Conservation (phyloP, 1,139 yeast genomes). For the Schizosaccharomyces versatilis region DNA sequence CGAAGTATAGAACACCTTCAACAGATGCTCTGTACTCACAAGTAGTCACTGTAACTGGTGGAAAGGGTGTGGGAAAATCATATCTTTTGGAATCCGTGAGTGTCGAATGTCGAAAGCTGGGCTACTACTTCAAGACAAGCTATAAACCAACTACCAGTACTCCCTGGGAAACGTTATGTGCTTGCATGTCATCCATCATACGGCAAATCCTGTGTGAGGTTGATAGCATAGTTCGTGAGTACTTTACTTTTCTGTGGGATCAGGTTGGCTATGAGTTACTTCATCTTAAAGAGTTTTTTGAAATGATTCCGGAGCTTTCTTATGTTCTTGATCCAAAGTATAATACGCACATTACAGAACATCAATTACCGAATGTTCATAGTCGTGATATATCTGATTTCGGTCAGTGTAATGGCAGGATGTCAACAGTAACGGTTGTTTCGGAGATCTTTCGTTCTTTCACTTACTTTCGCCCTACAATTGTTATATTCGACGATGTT, state of each 20-base stretch:
- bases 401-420: slow-evolving; percentile 10
- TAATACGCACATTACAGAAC: neutral
- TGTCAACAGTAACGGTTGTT: slow-evolving; percentile 9
- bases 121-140: slow-evolving; percentile 8
- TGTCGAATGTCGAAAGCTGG: slow-evolving; percentile 9
- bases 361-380: neutral
- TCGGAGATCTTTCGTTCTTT: slow-evolving; percentile 10
- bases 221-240: slow-evolving; percentile 4
- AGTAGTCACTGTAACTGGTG: slow-evolving; percentile 10
- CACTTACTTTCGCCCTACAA: slow-evolving; percentile 8
- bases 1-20: neutral
- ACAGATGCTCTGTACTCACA: slow-evolving; percentile 2
- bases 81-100: slow-evolving; percentile 7
- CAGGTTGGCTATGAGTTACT: slow-evolving; percentile 7
- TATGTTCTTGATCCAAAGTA: slow-evolving; percentile 2
- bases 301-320: slow-evolving; percentile 10
- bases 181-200: slow-evolving; percentile 9
- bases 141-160: neutral
- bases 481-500: slow-evolving; percentile 11
- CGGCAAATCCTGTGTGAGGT: slow-evolving; percentile 12
- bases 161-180: slow-evolving; percentile 10
- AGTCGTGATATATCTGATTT: neutral
- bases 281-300: slow-evolving; percentile 5
- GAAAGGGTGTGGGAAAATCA: slow-evolving; percentile 12
- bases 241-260: slow-evolving; percentile 2